phyloP scores from a whole-genome alignment of 2,329 filamentous ascomycete species.

The Aspergillus luchuensis region DNA sequence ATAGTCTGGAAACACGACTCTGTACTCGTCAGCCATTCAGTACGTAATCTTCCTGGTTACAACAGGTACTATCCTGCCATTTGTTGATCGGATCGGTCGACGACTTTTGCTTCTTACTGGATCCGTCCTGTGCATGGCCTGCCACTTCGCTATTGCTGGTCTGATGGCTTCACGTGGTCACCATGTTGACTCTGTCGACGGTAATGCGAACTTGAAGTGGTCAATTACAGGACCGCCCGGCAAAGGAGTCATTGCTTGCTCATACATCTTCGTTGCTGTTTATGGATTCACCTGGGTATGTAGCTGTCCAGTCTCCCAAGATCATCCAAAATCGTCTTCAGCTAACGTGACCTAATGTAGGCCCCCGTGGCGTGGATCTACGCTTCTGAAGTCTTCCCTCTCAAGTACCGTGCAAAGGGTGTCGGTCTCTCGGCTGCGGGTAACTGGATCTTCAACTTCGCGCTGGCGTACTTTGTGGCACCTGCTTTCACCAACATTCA shows the following conservation, averaged over 20 bases:
- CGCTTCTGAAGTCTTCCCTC: constrained; percentile 64
- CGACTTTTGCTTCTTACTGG: constrained; percentile 52
- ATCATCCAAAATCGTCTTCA: not conserved
- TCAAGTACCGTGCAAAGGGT: constrained; percentile 66
- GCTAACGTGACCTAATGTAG: constrained; percentile 29
- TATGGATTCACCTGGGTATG: constrained; percentile 46
- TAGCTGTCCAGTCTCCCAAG: constrained; percentile 23
- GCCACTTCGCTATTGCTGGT: constrained; percentile 58
- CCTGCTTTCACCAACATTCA: constrained; percentile 61
- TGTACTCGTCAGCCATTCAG: constrained; percentile 59
- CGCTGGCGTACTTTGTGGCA: constrained; percentile 57
- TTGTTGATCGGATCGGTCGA: constrained; percentile 54
- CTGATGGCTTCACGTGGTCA: constrained; percentile 55
- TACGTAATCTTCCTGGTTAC: constrained; percentile 60
- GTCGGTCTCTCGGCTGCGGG: constrained; percentile 62
- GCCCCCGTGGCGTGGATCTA: constrained; percentile 62
- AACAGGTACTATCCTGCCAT: constrained; percentile 53
- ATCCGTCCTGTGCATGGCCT: constrained; percentile 48
- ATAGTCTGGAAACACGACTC: constrained; percentile 41
- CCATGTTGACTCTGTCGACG: constrained; percentile 48
- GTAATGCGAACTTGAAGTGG: constrained; percentile 51
- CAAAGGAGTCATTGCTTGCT: constrained; percentile 65
- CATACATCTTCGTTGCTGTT: constrained; percentile 53
- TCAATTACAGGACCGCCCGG: constrained; percentile 52
- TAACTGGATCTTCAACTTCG: constrained; percentile 66